phyloP scores from a whole-genome alignment of 2,329 filamentous ascomycete genomes.

The Stachybotrys elegans region DNA sequence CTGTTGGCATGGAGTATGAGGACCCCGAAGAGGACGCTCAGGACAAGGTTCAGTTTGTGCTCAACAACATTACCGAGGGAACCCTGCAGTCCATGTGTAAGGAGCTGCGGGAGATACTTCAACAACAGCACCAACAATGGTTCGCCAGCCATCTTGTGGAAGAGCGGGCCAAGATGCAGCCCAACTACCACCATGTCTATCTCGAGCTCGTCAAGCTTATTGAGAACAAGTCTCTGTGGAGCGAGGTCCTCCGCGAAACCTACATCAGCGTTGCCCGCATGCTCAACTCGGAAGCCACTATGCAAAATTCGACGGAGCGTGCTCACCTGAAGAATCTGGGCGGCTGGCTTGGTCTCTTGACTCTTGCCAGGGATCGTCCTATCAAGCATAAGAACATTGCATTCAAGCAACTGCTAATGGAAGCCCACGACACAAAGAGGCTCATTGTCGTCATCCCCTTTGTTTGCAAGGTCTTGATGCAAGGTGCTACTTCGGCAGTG shows the following conservation, averaged over 20 bases:
- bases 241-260: slow-evolving; percentile 87
- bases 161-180: slow-evolving; percentile 93
- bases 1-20: slow-evolving; percentile 61
- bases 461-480: slow-evolving; percentile 89
- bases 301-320: slow-evolving; percentile 79
- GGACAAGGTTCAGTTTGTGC: slow-evolving; percentile 88
- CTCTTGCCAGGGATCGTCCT: slow-evolving; percentile 87
- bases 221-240: slow-evolving; percentile 72
- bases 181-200: slow-evolving; percentile 93
- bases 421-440: slow-evolving; percentile 88
- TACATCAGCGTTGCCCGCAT: slow-evolving; percentile 81
- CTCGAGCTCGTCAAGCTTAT: slow-evolving; percentile 83
- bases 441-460: slow-evolving; percentile 93
- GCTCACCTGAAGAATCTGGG: slow-evolving; percentile 90
- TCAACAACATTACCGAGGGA: slow-evolving; percentile 92
- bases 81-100: slow-evolving; percentile 81
- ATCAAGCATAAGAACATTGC: slow-evolving; percentile 96
- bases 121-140: slow-evolving; percentile 86
- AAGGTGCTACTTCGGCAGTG: slow-evolving; percentile 78
- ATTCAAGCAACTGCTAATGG: slow-evolving; percentile 91
- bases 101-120: slow-evolving; percentile 74
- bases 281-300: slow-evolving; percentile 82
- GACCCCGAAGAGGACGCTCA: slow-evolving; percentile 81
- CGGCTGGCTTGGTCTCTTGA: slow-evolving; percentile 88
- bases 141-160: slow-evolving; percentile 94